phyloP scores from a whole-genome alignment of 768 basidiomycete genomes.

The Boletus vermiculosoides region DNA sequence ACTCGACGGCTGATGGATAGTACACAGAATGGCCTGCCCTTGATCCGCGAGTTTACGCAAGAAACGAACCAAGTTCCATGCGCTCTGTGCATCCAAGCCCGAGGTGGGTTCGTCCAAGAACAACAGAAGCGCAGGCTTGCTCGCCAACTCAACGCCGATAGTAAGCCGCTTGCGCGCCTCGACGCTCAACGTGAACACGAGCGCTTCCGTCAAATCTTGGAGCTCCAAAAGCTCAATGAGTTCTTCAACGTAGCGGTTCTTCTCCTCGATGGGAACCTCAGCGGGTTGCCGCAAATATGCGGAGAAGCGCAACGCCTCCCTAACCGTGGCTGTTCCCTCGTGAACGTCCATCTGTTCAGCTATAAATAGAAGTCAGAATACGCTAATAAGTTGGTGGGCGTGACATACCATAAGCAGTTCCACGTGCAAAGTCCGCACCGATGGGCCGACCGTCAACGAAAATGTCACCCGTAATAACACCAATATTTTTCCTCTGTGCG shows the following conservation, averaged over 20 bases:
- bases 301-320: slow-evolving; percentile 83
- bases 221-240: slow-evolving; percentile 83
- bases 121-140: slow-evolving; percentile 45
- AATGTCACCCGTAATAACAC: slow-evolving; percentile 61
- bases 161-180: slow-evolving; percentile 84
- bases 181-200: slow-evolving; percentile 66
- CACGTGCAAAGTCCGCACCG: slow-evolving; percentile 56
- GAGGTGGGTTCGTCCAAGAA: slow-evolving; percentile 49
- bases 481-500: slow-evolving; percentile 71
- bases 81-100: slow-evolving; percentile 61
- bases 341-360: slow-evolving; percentile 87
- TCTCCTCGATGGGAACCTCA: slow-evolving; percentile 64
- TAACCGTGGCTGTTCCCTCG: slow-evolving; percentile 77
- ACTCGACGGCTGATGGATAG: slow-evolving; percentile 86
- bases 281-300: slow-evolving; percentile 81
- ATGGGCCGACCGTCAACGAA: slow-evolving; percentile 66
- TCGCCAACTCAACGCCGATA: slow-evolving; percentile 89
- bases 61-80: slow-evolving; percentile 83
- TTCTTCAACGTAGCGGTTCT: slow-evolving; percentile 77
- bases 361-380: slow-evolving; percentile 32
- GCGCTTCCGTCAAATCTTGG: slow-evolving; percentile 78
- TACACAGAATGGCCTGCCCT: slow-evolving; percentile 88
- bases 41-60: slow-evolving; percentile 78
- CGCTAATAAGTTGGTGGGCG: slow-evolving; percentile 18
- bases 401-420: slow-evolving; percentile 71